Percentiles rank a stretch among this genome's conserved stretches.
phyloP scores from a whole-genome alignment of 805 yeast species.

The Wickerhamiella vanderwaltii region DNA sequence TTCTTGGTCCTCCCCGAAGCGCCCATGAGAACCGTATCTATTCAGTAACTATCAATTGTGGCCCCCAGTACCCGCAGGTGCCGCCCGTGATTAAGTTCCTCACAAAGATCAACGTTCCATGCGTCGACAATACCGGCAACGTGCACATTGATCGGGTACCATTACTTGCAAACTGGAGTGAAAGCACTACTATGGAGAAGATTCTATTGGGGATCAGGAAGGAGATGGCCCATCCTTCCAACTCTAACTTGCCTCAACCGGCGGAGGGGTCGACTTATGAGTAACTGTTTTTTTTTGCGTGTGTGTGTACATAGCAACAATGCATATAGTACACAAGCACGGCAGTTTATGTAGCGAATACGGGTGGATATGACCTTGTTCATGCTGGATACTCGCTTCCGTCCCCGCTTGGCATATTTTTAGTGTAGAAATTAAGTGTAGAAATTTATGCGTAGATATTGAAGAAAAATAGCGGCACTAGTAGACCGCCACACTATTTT shows the following conservation, averaged over 20 bases:
- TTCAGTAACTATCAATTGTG: constrained; percentile 70
- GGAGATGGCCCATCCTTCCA: constrained; percentile 73
- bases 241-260: constrained; percentile 83
- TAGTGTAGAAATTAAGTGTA: too few species aligned
- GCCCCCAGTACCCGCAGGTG: constrained; percentile 68
- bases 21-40: constrained; percentile 89
- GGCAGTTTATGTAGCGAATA: too few species aligned
- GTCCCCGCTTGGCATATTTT: too few species aligned
- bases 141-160: constrained; percentile 44
- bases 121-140: constrained; percentile 59
- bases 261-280: constrained; percentile 66
- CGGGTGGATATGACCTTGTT: too few species aligned
- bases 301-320: constrained; percentile 15
- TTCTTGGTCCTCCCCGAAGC: constrained; percentile 90
- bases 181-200: constrained; percentile 89
- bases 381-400: too few species aligned
- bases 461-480: too few species aligned
- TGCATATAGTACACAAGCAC: neutral
- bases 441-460: too few species aligned
- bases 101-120: constrained; percentile 80
- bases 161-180: constrained; percentile 71
- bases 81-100: constrained; percentile 78
- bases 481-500: too few species aligned
- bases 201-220: constrained; percentile 69
- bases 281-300: too few species aligned